Evolutionary conservation across 345 rosid species (phyloP), one percentile per base, ranked within the genome.

Genomic region (Lagerstroemia speciosa): DNA sequence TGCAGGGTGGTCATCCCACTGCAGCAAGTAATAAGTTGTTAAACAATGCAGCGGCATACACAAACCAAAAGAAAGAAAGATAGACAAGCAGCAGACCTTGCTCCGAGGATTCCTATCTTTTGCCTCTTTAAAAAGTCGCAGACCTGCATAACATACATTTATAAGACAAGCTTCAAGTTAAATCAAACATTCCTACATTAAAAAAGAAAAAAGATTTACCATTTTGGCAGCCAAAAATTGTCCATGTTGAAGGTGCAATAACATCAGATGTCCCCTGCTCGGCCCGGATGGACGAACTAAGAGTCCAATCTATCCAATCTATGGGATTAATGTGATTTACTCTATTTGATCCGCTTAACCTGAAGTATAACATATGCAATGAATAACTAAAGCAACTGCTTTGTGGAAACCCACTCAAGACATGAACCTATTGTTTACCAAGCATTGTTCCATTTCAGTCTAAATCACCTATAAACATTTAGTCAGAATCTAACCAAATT

Each of bases 1-100:
- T 69, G 97, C 98, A 71, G 98, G 97, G 85, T 93, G 96, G 79
- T 90, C 98, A 64, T 87, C 92, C 98, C 98, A 90, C 93, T 90
- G 75, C 73, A 33, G 67, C 72, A n/a, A 29, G 34, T 12, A 65
- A 53, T 48, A 26, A 69, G 66, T 22, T 24, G 33, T 26, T 72
- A 24, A 41, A 66, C 31, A 34, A 64, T 67, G 61, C 31, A 62
- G 45, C 33, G 70, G 57, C 27, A 58, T 61, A 63, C 26, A 17
- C 45, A 71, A 43, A 73, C 12, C 19, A 26, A 30, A 34, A 75
- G 60, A 9, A n/a, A 64, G 41, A 55, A 80, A 72, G 76, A 62
- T 33, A 33, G 46, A 57, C 5, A 26, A 62, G 62, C n/a, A 60
- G 76, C 85, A 57, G 62, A 90, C 98, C 88, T 77, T 87, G 40